Base-by-base conservation (phyloP, 495 filamentous ascomycete species). In the Durotheca rogersii region DNA sequence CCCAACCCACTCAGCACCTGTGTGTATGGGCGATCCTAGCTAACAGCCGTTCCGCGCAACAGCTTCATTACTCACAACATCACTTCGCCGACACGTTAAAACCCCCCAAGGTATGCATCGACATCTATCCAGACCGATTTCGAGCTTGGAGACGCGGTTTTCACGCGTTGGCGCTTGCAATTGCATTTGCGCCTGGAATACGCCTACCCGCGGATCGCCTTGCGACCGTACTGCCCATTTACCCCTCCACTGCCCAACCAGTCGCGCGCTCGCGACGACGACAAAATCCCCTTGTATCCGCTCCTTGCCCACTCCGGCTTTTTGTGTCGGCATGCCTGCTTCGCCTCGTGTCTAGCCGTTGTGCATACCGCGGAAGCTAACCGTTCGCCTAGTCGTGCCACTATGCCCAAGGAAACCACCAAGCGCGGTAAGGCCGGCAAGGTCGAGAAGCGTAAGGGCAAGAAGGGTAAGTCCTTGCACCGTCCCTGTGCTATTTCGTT, bases 351-450 rank as follows among this genome's bases (percentile, higher is more conserved):
- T n/a, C n/a, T n/a, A n/a, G n/a, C n/a, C n/a, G n/a, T n/a, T n/a
- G n/a, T n/a, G n/a, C n/a, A n/a, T n/a, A n/a, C n/a, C n/a, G n/a
- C n/a, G n/a, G n/a, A n/a, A n/a, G n/a, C n/a, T n/a, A n/a, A n/a
- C n/a, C n/a, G n/a, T n/a, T n/a, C n/a, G n/a, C n/a, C n/a, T n/a
- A n/a, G n/a, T n/a, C n/a, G n/a, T n/a, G n/a, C n/a, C 62, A 71
- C n/a, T 21, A 73, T 73, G 71, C 70, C 72, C 50, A 74, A 77
- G 70, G 72, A 74, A 52, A 57, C 70, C 34, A 69, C 69, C 62
- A 77, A 73, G 66, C 67, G 67, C 36, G 72, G 66, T 53, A 62
- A 62, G 51, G 45, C 58, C 58, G 67, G 65, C 42, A 77, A 71
- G 67, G 66, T 61, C 38, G 69, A 69, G 59, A 74, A 68, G 62